Conservation (phyloP, 2,329 filamentous ascomycete species). For the Colletotrichum sp. region DNA sequence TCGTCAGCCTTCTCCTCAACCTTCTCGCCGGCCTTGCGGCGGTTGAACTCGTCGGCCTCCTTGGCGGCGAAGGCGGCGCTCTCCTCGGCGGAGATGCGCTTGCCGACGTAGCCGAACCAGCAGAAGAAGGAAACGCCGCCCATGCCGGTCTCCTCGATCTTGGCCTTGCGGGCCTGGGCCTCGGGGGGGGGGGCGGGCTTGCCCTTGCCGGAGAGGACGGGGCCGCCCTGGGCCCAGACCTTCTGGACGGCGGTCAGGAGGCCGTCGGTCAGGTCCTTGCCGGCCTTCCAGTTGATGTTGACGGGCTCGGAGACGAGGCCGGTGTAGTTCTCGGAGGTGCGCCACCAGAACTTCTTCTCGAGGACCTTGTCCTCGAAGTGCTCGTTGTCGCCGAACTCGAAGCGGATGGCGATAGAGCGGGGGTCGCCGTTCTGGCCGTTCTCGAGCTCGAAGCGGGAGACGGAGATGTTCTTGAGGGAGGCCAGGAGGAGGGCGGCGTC, state of each 20-base stretch:
- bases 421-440: slow-evolving; percentile 71
- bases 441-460: slow-evolving; percentile 80
- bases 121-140: slow-evolving; percentile 82
- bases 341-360: slow-evolving; percentile 93
- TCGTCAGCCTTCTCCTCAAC: slow-evolving; percentile 46
- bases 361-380: slow-evolving; percentile 80
- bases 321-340: slow-evolving; percentile 71
- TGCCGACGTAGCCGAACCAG: slow-evolving; percentile 83
- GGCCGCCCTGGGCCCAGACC: slow-evolving; percentile 60
- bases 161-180: slow-evolving; percentile 56
- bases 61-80: slow-evolving; percentile 65
- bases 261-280: slow-evolving; percentile 83
- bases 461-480: slow-evolving; percentile 70
- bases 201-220: slow-evolving; percentile 40
- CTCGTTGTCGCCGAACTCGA: slow-evolving; percentile 82
- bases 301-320: slow-evolving; percentile 90
- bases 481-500: slow-evolving; percentile 78
- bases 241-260: slow-evolving; percentile 76
- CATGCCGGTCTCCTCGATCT: slow-evolving; percentile 65
- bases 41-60: slow-evolving; percentile 61
- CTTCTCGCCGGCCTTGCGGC: slow-evolving; percentile 55
- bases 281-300: slow-evolving; percentile 84
- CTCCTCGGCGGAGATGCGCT: slow-evolving; percentile 75
- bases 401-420: slow-evolving; percentile 77
- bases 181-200: slow-evolving; percentile 45